phyloP scores from a whole-genome alignment of 768 basidiomycete species.

The Kwoniella botswanensis region DNA sequence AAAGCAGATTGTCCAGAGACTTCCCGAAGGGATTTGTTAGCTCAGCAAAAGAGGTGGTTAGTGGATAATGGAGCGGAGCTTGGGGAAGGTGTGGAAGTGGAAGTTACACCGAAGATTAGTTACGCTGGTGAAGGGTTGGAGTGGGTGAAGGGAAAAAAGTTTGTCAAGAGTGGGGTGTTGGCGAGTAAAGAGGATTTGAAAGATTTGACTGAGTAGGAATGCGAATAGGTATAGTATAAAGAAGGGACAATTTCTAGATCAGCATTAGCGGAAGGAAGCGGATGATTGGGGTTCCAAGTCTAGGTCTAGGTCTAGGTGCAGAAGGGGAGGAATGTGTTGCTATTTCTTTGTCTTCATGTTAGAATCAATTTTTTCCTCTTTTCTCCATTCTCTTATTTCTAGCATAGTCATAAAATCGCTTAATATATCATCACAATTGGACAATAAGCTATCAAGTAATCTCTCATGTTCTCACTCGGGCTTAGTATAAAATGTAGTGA shows the following conservation, averaged over 20 bases:
- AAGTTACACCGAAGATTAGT: conserved; percentile 83
- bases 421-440: too few species aligned
- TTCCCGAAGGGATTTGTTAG: conserved; percentile 83
- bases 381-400: too few species aligned
- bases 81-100: conserved; percentile 81
- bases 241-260: too few species aligned
- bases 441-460: neutral
- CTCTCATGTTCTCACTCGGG: neutral
- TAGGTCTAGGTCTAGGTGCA: too few species aligned
- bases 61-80: conserved; percentile 72
- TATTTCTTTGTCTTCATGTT: too few species aligned
- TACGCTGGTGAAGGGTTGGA: conserved; percentile 93
- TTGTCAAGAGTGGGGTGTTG: conserved; percentile 71
- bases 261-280: too few species aligned
- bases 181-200: conserved; percentile 15
- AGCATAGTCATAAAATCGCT: too few species aligned
- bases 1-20: conserved; percentile 88
- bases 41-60: conserved; percentile 85
- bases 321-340: too few species aligned
- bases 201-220: conserved; percentile 3
- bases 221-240: neutral
- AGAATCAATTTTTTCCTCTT: too few species aligned
- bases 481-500: neutral
- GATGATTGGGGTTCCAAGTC: too few species aligned
- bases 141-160: conserved; percentile 73